phyloP scores from a whole-genome alignment of 495 filamentous ascomycete species.

The Xylaria nigripes region DNA sequence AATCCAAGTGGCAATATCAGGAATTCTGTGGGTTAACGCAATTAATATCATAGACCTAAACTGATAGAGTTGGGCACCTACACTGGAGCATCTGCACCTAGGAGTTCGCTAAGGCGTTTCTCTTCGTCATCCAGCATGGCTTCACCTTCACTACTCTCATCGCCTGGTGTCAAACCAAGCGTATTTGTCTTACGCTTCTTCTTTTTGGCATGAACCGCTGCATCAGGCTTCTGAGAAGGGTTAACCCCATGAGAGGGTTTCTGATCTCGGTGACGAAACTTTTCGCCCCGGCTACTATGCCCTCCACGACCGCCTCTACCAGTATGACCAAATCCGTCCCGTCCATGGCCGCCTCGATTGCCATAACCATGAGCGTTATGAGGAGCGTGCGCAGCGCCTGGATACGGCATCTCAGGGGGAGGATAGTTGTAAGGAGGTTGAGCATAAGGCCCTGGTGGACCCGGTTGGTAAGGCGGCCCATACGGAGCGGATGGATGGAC shows the following conservation, averaged over 20 bases:
- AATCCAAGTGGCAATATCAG: constrained; percentile 74
- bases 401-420: constrained; percentile 25
- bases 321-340: constrained; percentile 33
- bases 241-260: constrained; percentile 28
- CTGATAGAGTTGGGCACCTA: constrained; percentile 22
- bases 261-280: constrained; percentile 35
- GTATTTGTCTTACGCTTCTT: constrained; percentile 72
- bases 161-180: constrained; percentile 68
- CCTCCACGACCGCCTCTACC: constrained; percentile 44
- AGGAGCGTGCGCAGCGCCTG: constrained; percentile 31
- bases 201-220: constrained; percentile 52
- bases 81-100: constrained; percentile 40
- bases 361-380: constrained; percentile 27
- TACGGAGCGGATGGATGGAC: constrained; percentile 1
- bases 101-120: constrained; percentile 59
- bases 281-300: constrained; percentile 42
- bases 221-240: constrained; percentile 58
- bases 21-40: constrained; percentile 37
- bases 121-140: constrained; percentile 62
- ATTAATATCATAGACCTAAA: constrained; percentile 10
- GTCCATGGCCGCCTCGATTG: constrained; percentile 35
- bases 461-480: constrained; percentile 12
- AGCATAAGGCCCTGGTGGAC: constrained; percentile 19
- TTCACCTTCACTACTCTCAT: constrained; percentile 51
- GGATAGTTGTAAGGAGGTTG: constrained; percentile 32